A percentile compares a stretch with the other conserved stretches of the same genome.
Conservation (phyloP, 306 rosid genomes). For the Carpinus viminea region DNA sequence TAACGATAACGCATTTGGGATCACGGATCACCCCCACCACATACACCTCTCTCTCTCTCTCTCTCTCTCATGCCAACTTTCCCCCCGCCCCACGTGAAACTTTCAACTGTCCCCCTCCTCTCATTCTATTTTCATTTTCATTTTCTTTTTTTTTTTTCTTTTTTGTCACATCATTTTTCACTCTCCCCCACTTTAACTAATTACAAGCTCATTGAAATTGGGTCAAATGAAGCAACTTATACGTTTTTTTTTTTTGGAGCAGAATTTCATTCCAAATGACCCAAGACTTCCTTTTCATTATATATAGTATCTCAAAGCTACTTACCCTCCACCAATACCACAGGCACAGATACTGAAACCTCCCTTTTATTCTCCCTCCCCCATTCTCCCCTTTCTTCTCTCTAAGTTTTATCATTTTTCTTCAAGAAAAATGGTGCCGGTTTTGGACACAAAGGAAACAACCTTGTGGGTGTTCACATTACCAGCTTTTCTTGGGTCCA, state of each 20-base stretch:
- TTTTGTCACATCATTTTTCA: too few relatives aligned
- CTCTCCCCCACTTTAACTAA: too few relatives aligned
- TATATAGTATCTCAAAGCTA: not conserved
- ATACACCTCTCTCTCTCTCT: not conserved
- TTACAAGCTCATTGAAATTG: too few relatives aligned
- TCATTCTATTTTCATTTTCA: not conserved
- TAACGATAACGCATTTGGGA: not conserved
- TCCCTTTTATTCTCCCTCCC: not conserved
- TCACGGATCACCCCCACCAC: constrained; percentile 14
- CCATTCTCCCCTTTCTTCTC: too few relatives aligned
- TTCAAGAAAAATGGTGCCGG: not conserved
- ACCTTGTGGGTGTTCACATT: constrained; percentile 49
- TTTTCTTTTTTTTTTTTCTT: not conserved
- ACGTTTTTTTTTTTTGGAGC: not conserved
- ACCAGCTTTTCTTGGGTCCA: constrained; percentile 39
- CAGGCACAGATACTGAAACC: not conserved
- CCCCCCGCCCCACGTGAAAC: not conserved
- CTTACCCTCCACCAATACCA: not conserved
- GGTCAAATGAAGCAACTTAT: too few relatives aligned
- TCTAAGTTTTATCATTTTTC: not conserved
- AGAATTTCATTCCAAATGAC: too few relatives aligned
- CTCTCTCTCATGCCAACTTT: not conserved
- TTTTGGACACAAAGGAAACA: constrained; percentile 18
- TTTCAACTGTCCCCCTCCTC: not conserved
- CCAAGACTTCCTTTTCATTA: not conserved